These are phyloP conservation scores for Chrysanthemum lavandulifolium DNA, from an alignment of 129 eudicot species.

Conservation along the genomic window DNA sequence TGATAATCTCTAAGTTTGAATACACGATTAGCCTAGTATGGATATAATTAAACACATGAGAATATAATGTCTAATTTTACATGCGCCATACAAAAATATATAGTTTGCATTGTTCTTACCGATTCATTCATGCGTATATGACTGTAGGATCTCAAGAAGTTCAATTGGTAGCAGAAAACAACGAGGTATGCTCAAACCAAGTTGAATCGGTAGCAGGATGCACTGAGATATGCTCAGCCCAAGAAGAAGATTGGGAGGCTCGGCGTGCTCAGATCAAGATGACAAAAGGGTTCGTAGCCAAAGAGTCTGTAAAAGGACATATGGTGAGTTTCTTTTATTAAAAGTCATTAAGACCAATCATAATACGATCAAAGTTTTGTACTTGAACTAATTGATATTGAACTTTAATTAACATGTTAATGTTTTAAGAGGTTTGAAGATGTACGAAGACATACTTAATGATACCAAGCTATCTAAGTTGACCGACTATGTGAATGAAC, in stretches of 20 bases:
- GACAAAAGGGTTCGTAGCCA: constrained; percentile 97
- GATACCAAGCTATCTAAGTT: constrained; percentile 65
- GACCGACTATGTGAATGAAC: constrained; percentile 70
- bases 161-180: constrained; percentile 40
- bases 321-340: constrained; percentile 73
- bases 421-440: constrained; percentile 93
- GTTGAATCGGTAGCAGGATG: constrained; percentile 40
- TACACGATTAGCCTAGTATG: background rate
- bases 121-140: background rate
- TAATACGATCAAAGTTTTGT: background rate
- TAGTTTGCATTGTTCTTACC: background rate
- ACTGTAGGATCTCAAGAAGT: constrained; percentile 77
- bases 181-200: constrained; percentile 38
- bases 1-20: no score
- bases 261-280: constrained; percentile 85
- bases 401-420: constrained; percentile 61
- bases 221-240: constrained; percentile 44
- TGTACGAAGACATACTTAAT: constrained; percentile 77
- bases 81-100: background rate
- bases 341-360: background rate
- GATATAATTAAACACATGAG: background rate
- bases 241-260: constrained; percentile 72
- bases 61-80: background rate
- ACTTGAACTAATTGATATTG: constrained; percentile 5
- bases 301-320: constrained; percentile 98